Evolutionary conservation across 345 rosid genomes (phyloP).

Genomic region (Camelina sativa): DNA sequence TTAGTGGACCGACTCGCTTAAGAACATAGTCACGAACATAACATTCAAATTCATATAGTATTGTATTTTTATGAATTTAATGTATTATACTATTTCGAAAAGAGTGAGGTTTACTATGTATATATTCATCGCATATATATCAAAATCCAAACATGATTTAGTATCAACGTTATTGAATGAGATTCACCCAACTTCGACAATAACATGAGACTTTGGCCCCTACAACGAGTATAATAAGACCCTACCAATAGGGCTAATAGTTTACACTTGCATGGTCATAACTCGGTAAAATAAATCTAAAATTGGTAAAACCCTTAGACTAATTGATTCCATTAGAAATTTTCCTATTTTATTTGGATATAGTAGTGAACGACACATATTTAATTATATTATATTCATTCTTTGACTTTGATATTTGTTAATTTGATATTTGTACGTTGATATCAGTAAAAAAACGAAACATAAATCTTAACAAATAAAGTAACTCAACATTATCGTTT

Average conservation of each 20-base stretch:
- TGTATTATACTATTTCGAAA: not conserved
- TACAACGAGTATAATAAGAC: slow-evolving; percentile 13
- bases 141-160: slow-evolving; percentile 10
- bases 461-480: not conserved
- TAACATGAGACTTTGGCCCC: slow-evolving; percentile 31
- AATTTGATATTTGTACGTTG: no score
- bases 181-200: slow-evolving; percentile 42
- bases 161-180: slow-evolving; percentile 24
- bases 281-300: not conserved
- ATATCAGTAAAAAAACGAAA: not conserved
- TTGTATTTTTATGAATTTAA: not conserved
- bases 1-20: slow-evolving; percentile 16
- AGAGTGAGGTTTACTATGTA: not conserved
- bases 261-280: slow-evolving; percentile 4
- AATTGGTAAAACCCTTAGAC: not conserved
- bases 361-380: slow-evolving; percentile 12
- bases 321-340: not conserved
- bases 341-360: not conserved
- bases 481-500: not conserved
- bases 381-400: not conserved
- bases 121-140: not conserved
- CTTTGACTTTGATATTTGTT: slow-evolving; percentile 5
- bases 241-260: slow-evolving; percentile 29
- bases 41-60: not conserved
- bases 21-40: slow-evolving; percentile 3